A percentile compares a stretch with the other conserved stretches of the same genome.
phyloP scores from a whole-genome alignment of 1,284 basidiomycete genomes.

The Puccinia novopanici region DNA sequence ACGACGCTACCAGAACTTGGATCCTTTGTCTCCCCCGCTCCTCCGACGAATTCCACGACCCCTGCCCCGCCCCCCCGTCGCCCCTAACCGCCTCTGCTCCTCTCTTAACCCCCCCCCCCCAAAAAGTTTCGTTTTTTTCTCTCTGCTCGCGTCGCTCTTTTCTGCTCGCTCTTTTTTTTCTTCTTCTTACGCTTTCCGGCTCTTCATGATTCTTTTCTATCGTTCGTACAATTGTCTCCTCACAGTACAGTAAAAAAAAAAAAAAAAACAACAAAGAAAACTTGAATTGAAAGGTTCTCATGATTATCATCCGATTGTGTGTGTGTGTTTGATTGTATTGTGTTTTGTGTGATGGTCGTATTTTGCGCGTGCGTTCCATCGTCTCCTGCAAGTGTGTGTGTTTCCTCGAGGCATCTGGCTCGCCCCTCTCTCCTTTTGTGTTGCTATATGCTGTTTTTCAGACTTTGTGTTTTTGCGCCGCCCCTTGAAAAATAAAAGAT shows the following conservation, averaged over 20 bases:
- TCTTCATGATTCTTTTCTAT: neutral
- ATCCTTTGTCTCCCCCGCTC: slow-evolving; percentile 6
- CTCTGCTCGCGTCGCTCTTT: neutral
- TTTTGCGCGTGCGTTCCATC: too few species aligned
- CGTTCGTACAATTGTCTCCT: neutral
- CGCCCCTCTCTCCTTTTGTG: too few species aligned
- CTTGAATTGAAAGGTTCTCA: neutral
- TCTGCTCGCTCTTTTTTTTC: neutral
- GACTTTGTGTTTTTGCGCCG: too few species aligned
- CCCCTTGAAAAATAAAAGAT: too few species aligned
- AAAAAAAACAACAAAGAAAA: too few species aligned
- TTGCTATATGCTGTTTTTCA: too few species aligned
- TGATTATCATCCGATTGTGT: too few species aligned
- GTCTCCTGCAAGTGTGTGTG: too few species aligned
- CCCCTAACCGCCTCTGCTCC: neutral
- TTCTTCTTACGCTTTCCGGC: neutral
- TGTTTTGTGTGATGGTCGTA: too few species aligned
- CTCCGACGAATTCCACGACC: slow-evolving; percentile 2
- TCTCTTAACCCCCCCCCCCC: neutral
- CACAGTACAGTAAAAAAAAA: neutral
- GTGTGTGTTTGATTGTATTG: too few species aligned
- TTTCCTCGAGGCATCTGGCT: too few species aligned
- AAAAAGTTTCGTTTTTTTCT: neutral
- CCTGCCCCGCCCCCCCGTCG: neutral
- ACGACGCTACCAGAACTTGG: neutral